These are phyloP conservation scores for Talaromyces marneffei DNA, from an alignment of 2,329 filamentous ascomycete genomes.

Conservation along the genomic window DNA sequence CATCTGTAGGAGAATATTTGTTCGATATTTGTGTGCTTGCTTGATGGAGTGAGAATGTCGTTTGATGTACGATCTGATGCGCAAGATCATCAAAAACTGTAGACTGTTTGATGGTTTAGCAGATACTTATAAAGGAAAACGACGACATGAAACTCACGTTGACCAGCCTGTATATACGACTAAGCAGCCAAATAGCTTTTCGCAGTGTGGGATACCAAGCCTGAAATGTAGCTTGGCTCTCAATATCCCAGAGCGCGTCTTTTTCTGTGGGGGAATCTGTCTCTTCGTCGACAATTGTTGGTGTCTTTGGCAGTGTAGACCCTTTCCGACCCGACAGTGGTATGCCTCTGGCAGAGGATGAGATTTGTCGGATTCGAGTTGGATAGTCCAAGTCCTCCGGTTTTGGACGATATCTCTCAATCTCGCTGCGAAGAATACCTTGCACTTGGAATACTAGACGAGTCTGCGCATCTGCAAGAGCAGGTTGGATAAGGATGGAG, in stretches of 20 bases:
- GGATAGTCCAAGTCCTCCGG: slow-evolving; percentile 62
- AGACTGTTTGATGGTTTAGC: slow-evolving; percentile 41
- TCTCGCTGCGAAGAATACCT: slow-evolving; percentile 58
- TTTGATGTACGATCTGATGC: slow-evolving; percentile 82
- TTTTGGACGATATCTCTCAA: slow-evolving; percentile 60
- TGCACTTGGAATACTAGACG: slow-evolving; percentile 61
- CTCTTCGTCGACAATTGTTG: slow-evolving; percentile 49
- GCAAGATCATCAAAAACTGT: slow-evolving; percentile 66
- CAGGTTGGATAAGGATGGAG: slow-evolving; percentile 56
- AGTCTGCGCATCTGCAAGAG: slow-evolving; percentile 62
- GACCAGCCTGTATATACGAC: slow-evolving; percentile 63
- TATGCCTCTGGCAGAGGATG: slow-evolving; percentile 36
- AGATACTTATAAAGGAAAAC: background rate
- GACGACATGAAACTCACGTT: slow-evolving; percentile 45
- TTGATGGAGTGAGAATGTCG: slow-evolving; percentile 72
- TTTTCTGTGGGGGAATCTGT: slow-evolving; percentile 38
- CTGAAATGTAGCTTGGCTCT: slow-evolving; percentile 51
- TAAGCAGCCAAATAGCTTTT: slow-evolving; percentile 63
- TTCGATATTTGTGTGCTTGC: slow-evolving; percentile 67
- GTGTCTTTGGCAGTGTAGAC: slow-evolving; percentile 43
- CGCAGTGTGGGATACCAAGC: slow-evolving; percentile 63
- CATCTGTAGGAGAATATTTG: slow-evolving; percentile 59
- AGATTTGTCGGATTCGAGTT: slow-evolving; percentile 43
- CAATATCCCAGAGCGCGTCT: slow-evolving; percentile 49
- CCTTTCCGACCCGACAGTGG: slow-evolving; percentile 51